These are phyloP conservation scores for Cokeromyces recurvatus DNA, from an alignment of 371 early-diverging fungal species.

Conservation along the genomic window DNA sequence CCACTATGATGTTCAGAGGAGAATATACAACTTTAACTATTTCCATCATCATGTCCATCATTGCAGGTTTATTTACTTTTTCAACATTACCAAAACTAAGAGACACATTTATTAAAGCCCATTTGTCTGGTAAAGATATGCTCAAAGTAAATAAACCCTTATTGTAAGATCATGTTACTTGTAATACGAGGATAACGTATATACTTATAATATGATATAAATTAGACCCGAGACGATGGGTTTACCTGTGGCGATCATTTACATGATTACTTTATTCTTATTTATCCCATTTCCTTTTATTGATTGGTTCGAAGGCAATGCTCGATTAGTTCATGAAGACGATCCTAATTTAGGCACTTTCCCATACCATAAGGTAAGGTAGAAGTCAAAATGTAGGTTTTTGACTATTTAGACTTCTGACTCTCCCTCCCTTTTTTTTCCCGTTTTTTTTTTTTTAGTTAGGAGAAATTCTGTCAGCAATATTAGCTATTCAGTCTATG, in stretches of 20 bases:
- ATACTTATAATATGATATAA: too few relatives aligned
- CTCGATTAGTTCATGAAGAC: constrained; percentile 32
- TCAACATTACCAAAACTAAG: constrained; percentile 52
- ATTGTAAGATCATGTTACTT: constrained; percentile 39
- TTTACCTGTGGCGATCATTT: constrained; percentile 55
- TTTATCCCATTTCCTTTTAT: constrained; percentile 93
- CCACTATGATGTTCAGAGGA: constrained; percentile 1
- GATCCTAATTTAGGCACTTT: constrained; percentile 49
- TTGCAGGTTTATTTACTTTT: constrained; percentile 62
- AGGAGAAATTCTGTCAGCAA: constrained; percentile 81
- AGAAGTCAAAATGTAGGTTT: background rate
- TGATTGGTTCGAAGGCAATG: constrained; percentile 64
- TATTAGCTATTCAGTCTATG: constrained; percentile 91
- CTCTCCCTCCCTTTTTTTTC: too few relatives aligned
- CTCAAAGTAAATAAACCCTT: constrained; percentile 70
- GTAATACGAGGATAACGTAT: too few relatives aligned
- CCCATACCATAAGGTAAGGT: constrained; percentile 64
- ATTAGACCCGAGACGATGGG: constrained; percentile 40
- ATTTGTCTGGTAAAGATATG: constrained; percentile 78
- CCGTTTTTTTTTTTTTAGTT: constrained; percentile 45
- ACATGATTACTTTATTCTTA: constrained; percentile 82
- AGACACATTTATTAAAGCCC: constrained; percentile 63
- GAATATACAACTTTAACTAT: constrained; percentile 65
- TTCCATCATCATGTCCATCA: constrained; percentile 58
- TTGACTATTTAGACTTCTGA: background rate